Base-by-base conservation (phyloP, 305 asterid genomes). In the Fraxinus greggii region DNA sequence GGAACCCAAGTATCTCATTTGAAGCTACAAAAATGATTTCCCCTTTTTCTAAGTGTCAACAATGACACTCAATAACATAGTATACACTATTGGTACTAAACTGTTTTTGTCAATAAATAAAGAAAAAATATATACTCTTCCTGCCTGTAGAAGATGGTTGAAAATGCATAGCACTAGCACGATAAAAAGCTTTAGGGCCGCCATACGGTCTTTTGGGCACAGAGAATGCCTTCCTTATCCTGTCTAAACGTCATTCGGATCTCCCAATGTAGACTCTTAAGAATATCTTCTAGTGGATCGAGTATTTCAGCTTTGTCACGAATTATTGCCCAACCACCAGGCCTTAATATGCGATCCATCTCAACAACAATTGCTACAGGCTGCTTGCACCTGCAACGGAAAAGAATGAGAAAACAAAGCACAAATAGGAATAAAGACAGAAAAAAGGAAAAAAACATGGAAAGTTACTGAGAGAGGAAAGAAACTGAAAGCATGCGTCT, bases 341-440 rank as follows among this genome's bases (percentile, higher is more conserved):
- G 98, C 83, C 99, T 88, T 65, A 94, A 82, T 48, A 94, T 84
- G 26, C 98, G 92, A 72, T 95, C 97, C 98, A 94, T 95, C 92
- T 95, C 99, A 1, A 93, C 93, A 6, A 92, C 92, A 61, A 93
- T 93, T 21, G 86, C 97, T 13, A 87, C 73, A 0, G 97, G 91
- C 81, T 91, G 97, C 93, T 91, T 93, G 85, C 99, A 95, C 89
- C 99, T 95, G 93, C 84, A 84, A 74, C 12, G 33, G 78, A 10
- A 24, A 75, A 32, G 10, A 21, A 29, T 23, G 36, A 78, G 75
- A 42, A n/a, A 70, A 67, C 17, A 42, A 4, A 48, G 72, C 2
- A 31, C 23, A 7, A 31, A 2, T 6, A 26, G 75, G 29, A 10
- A 77, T 5, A 29, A 13, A 28, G 28, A 78, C 29, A 23, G 8